Conservation (phyloP, 139 green algal species). For the Zygnema circumcarinatum region DNA sequence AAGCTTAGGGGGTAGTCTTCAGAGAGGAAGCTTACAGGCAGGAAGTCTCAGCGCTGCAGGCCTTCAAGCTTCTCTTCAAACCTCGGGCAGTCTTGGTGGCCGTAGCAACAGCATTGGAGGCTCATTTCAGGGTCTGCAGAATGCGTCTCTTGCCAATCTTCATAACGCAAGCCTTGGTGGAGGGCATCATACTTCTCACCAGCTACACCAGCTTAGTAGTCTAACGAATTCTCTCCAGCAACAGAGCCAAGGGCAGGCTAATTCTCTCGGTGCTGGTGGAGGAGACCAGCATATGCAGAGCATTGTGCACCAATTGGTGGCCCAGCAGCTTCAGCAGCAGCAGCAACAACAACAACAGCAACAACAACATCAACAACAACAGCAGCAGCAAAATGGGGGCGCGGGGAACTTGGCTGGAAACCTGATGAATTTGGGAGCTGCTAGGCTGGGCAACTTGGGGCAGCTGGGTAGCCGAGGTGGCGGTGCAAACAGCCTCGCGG, state of each 20-base stretch:
- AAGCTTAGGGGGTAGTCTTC: background rate
- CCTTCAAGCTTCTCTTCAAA: background rate
- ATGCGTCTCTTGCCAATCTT: background rate
- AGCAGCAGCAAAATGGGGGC: conserved; percentile 12
- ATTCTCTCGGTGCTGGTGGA: background rate
- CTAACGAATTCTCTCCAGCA: background rate
- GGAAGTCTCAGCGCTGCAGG: background rate
- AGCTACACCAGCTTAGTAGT: background rate
- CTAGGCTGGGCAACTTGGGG: background rate
- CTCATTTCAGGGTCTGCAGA: background rate
- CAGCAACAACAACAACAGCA: conserved; percentile 20
- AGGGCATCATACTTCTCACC: background rate
- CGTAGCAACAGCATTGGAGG: background rate
- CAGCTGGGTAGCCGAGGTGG: background rate
- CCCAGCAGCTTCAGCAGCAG: conserved; percentile 17
- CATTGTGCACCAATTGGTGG: conserved; percentile 20
- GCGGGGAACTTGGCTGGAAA: background rate
- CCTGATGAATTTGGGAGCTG: background rate
- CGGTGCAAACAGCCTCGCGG: background rate
- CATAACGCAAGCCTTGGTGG: background rate
- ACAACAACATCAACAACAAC: conserved; percentile 27
- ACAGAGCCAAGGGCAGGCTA: background rate
- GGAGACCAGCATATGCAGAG: background rate
- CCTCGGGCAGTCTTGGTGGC: background rate
- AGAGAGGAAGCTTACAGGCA: background rate